phyloP scores from a whole-genome alignment of 495 filamentous ascomycete genomes.

The Recurvomyces mirabilis region DNA sequence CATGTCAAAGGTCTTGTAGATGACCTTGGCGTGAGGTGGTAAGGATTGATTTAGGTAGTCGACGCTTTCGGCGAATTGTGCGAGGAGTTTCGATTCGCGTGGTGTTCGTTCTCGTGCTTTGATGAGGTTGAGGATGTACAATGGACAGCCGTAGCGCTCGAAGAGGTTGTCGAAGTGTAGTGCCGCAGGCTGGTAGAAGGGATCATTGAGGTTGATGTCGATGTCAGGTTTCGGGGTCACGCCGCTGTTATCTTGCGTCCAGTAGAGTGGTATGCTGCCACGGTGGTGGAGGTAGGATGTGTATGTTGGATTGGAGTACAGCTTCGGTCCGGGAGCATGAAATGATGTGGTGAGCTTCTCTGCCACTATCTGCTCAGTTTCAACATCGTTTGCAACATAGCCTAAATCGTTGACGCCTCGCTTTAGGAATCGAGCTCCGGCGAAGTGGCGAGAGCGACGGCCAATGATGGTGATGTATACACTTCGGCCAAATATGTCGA shows the following conservation, averaged over 20 bases:
- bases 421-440: conserved; percentile 88
- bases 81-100: conserved; percentile 78
- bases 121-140: conserved; percentile 88
- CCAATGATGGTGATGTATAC: conserved; percentile 92
- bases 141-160: conserved; percentile 79
- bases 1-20: conserved; percentile 97
- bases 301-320: conserved; percentile 80
- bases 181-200: conserved; percentile 92
- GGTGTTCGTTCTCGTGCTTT: conserved; percentile 86
- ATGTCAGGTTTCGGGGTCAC: conserved; percentile 94
- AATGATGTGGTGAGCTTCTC: conserved; percentile 91
- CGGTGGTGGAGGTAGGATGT: conserved; percentile 96
- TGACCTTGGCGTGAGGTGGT: conserved; percentile 69
- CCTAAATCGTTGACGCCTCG: conserved; percentile 90
- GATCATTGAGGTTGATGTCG: conserved; percentile 84
- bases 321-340: conserved; percentile 74
- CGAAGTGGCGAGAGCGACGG: conserved; percentile 83
- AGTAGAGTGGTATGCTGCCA: conserved; percentile 91
- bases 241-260: conserved; percentile 94
- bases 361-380: conserved; percentile 96
- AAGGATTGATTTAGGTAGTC: conserved; percentile 92
- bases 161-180: conserved; percentile 96
- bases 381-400: conserved; percentile 98
- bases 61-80: conserved; percentile 80
- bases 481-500: conserved; percentile 47